Evolutionary conservation across 768 basidiomycete genomes (phyloP).

Genomic region (Boletus rex-veris): DNA sequence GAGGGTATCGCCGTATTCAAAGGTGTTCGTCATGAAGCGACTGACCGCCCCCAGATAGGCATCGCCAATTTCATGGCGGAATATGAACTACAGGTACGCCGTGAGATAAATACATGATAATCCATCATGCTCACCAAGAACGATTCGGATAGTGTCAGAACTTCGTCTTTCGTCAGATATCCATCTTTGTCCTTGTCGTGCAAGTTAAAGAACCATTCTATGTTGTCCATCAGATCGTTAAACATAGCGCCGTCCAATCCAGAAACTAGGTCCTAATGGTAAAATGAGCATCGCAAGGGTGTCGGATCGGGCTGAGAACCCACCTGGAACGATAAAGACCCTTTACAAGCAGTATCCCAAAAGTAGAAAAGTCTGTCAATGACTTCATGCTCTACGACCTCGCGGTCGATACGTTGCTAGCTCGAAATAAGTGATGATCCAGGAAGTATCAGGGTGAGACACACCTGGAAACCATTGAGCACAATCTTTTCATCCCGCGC

Average conservation of each 20-base stretch:
- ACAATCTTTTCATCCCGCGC: constrained; percentile 92
- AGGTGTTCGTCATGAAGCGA: constrained; percentile 96
- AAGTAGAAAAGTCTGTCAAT: constrained; percentile 92
- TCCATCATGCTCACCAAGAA: constrained; percentile 56
- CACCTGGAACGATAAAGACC: constrained; percentile 88
- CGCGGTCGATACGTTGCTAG: constrained; percentile 82
- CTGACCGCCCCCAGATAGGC: constrained; percentile 95
- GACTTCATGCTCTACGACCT: constrained; percentile 94
- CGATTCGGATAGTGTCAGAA: constrained; percentile 91
- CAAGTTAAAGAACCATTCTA: constrained; percentile 97
- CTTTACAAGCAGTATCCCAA: constrained; percentile 83
- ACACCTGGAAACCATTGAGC: constrained; percentile 85
- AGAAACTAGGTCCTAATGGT: constrained; percentile 72
- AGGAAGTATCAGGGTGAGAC: constrained; percentile 7
- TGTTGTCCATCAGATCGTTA: constrained; percentile 97
- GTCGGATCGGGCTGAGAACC: constrained; percentile 8
- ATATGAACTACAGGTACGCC: constrained; percentile 75
- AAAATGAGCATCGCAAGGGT: constrained; percentile 3
- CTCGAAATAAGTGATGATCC: constrained; percentile 2
- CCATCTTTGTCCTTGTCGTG: constrained; percentile 98
- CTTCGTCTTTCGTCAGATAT: constrained; percentile 92
- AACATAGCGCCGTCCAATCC: constrained; percentile 92
- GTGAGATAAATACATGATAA: background rate
- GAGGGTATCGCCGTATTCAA: constrained; percentile 97
- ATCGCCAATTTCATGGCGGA: constrained; percentile 95